phyloP scores from a whole-genome alignment of 805 yeast genomes.

The Brettanomyces naardenensis region DNA sequence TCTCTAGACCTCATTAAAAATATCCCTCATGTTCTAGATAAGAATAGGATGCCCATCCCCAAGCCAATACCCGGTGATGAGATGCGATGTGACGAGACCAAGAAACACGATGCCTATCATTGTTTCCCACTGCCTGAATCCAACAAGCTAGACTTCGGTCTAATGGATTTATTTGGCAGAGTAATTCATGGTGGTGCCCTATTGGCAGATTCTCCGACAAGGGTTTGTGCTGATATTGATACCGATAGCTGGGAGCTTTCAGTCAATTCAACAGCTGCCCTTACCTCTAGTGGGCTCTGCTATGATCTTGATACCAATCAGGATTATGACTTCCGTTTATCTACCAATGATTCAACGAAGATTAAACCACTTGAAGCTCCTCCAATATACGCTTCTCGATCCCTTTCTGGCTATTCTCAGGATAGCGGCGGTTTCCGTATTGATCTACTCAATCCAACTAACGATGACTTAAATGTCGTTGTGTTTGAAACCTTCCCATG shows the following conservation, averaged over 20 bases:
- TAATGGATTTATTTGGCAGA: slow-evolving; percentile 66
- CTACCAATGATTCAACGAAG: slow-evolving; percentile 36
- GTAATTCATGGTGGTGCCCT: slow-evolving; percentile 56
- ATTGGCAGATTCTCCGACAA: slow-evolving; percentile 36
- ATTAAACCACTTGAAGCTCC: slow-evolving; percentile 37
- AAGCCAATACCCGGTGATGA: slow-evolving; percentile 64
- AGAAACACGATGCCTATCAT: slow-evolving; percentile 49
- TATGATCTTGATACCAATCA: slow-evolving; percentile 15
- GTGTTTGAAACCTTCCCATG: slow-evolving; percentile 86
- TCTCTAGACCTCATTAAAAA: slow-evolving; percentile 67
- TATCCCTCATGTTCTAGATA: slow-evolving; percentile 57
- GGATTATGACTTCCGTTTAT: slow-evolving; percentile 31
- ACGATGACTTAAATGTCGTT: slow-evolving; percentile 38
- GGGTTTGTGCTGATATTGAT: slow-evolving; percentile 35
- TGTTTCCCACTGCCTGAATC: slow-evolving; percentile 73
- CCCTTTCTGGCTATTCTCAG: slow-evolving; percentile 86
- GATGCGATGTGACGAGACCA: slow-evolving; percentile 66
- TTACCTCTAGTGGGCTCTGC: slow-evolving; percentile 12
- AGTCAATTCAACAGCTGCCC: slow-evolving; percentile 7
- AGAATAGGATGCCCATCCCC: slow-evolving; percentile 64
- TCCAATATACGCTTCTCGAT: slow-evolving; percentile 70
- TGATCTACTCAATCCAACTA: slow-evolving; percentile 61
- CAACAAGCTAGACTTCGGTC: slow-evolving; percentile 36
- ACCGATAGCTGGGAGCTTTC: slow-evolving; percentile 36
- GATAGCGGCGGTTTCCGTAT: slow-evolving; percentile 86